Evolutionary conservation across 805 yeast genomes (phyloP), one percentile per base, ranked within the genome.

Genomic region (Candida coquimbonensis): DNA sequence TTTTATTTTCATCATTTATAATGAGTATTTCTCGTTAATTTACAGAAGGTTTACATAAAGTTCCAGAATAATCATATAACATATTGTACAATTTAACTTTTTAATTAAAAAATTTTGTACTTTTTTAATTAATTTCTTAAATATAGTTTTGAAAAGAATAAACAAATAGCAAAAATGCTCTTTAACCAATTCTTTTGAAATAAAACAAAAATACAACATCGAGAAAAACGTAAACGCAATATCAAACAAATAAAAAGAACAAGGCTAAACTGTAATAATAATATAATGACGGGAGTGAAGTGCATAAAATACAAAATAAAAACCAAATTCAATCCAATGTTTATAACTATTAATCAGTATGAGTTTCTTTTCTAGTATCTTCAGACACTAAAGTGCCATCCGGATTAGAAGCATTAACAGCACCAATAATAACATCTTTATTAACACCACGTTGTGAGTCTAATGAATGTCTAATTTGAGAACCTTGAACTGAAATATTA

Each of bases 281-380:
- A 32, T 32, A 29, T 27, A 27, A 16, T 13, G 13, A 29, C 5
- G 14, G 31, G 9, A 5, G 13, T 2, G 31, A 29, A 29, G 13
- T 11, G 13, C 31, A 29, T 11, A 29, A 29, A 11, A 4, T 11
- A 29, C 13, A 29, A 9, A 29, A 21, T 21, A 21, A 21, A 29
- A 11, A 29, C 31, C 13, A 29, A 29, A 29, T 29, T 29, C 12
- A 21, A 29, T 29, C 13, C 7, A 27, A 27, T 33, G 35, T 34
- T 17, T 8, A 17, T 16, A 35, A 5, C 13, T 31, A 32, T 40
- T 49, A 55, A 17, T 36, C 50, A 9, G 53, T 53, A 41, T 57
- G 52, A 2, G 61, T 57, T 40, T 56, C 61, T 43, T 57, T 57
- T 24, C 49, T 56, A 9, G 52, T 53, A 21, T 54, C 59, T 33